phyloP scores from a whole-genome alignment of 345 rosid species.

The Citrus cavaleriei region DNA sequence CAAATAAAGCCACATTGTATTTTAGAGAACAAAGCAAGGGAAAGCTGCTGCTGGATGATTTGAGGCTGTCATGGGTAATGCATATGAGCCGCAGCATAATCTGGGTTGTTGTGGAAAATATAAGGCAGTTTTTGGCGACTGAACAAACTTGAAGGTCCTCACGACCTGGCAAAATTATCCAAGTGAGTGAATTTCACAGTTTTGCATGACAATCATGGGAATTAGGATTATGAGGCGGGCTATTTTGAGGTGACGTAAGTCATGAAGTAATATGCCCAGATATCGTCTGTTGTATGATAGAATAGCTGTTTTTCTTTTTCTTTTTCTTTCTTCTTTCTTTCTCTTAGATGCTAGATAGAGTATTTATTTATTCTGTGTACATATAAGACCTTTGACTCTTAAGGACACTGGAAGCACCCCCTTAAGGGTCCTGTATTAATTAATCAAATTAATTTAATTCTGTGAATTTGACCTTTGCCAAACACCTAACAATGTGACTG shows the following conservation, averaged over 20 bases:
- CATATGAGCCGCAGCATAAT: not conserved
- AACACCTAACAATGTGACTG: not conserved
- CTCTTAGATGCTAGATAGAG: not conserved
- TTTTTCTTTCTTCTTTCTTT: not conserved
- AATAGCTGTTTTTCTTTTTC: not conserved
- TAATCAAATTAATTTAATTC: not conserved
- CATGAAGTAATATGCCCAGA: conserved; percentile 16
- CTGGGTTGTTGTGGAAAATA: too few relatives aligned
- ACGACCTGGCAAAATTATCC: not conserved
- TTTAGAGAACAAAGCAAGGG: not conserved
- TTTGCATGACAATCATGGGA: conserved; percentile 13
- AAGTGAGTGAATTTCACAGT: conserved; percentile 12
- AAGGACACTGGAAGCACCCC: not conserved
- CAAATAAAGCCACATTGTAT: not conserved
- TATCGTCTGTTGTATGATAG: conserved; percentile 13
- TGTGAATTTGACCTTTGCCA: not conserved
- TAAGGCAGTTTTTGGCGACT: not conserved
- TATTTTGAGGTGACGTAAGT: conserved; percentile 26
- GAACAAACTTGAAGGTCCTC: not conserved
- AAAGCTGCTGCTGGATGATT: not conserved
- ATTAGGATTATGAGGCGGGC: conserved; percentile 14
- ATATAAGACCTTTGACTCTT: conserved; percentile 12
- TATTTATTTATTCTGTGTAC: conserved; percentile 22
- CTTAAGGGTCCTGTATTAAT: not conserved
- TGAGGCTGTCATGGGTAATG: not conserved